phyloP scores from a whole-genome alignment of 1,284 basidiomycete species.

The Fistulinella cinereoalba region DNA sequence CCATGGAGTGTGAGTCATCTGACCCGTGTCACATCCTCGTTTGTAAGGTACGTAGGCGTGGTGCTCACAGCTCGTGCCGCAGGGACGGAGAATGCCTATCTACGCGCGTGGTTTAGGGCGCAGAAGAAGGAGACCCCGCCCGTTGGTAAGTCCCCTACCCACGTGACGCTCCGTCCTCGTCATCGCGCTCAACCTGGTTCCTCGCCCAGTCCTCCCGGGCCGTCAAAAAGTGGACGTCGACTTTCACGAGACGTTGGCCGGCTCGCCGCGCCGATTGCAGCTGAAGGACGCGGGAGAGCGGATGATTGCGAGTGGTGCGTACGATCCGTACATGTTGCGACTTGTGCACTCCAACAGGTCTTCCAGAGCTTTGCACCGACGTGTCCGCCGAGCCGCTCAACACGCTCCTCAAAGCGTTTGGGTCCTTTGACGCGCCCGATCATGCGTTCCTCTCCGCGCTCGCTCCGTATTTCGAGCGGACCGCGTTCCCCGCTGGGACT shows the following conservation, averaged over 20 bases:
- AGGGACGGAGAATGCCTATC: slow-evolving; percentile 90
- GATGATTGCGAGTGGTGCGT: slow-evolving; percentile 59
- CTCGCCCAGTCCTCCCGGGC: slow-evolving; percentile 51
- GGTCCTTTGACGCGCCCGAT: slow-evolving; percentile 58
- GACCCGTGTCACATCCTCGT: slow-evolving; percentile 5
- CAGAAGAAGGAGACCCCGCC: slow-evolving; percentile 53
- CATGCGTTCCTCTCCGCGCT: slow-evolving; percentile 54
- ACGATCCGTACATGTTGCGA: too few species aligned
- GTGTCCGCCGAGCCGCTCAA: slow-evolving; percentile 51
- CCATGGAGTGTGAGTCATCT: slow-evolving; percentile 86
- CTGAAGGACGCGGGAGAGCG: slow-evolving; percentile 76
- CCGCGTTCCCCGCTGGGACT: slow-evolving; percentile 55
- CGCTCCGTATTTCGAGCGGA: slow-evolving; percentile 68
- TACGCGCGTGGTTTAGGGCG: slow-evolving; percentile 71
- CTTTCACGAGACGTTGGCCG: slow-evolving; percentile 54
- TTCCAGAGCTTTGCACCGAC: slow-evolving; percentile 21
- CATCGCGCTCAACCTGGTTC: neutral
- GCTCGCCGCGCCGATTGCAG: slow-evolving; percentile 74
- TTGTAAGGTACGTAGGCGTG: neutral
- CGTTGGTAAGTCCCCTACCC: slow-evolving; percentile 22
- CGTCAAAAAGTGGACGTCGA: slow-evolving; percentile 48
- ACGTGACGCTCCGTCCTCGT: slow-evolving; percentile 3
- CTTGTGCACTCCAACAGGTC: neutral
- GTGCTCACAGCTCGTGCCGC: slow-evolving; percentile 13
- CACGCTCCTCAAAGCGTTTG: slow-evolving; percentile 76